Evolutionary conservation across 768 basidiomycete species (phyloP).

Genomic region (Auricularia sp.): DNA sequence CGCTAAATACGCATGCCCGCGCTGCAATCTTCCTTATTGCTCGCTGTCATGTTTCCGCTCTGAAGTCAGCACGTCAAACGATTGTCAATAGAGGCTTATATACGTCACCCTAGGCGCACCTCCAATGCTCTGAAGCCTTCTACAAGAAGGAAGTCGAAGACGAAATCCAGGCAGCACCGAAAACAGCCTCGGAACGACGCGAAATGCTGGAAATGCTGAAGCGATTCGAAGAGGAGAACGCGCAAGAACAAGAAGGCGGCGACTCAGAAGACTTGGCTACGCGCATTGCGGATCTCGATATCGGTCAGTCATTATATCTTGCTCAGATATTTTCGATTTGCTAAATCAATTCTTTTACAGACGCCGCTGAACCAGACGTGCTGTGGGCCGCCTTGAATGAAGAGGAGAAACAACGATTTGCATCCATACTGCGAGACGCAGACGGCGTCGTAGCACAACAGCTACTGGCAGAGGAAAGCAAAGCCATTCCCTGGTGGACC

Average conservation of each 20-base stretch:
- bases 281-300: conserved; percentile 47
- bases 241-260: conserved; percentile 28
- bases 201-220: conserved; percentile 64
- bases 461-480: conserved; percentile 45
- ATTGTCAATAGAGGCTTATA: neutral
- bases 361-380: conserved; percentile 42
- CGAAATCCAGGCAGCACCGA: conserved; percentile 48
- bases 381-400: conserved; percentile 54
- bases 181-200: conserved; percentile 44
- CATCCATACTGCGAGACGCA: conserved; percentile 49
- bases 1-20: conserved; percentile 72
- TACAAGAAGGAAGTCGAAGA: conserved; percentile 65
- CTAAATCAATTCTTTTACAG: conserved; percentile 23
- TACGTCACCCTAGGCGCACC: conserved; percentile 38
- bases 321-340: neutral
- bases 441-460: conserved; percentile 48
- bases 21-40: conserved; percentile 75
- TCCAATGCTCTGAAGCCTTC: conserved; percentile 71
- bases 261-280: conserved; percentile 36
- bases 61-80: conserved; percentile 32
- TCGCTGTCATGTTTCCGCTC: conserved; percentile 72
- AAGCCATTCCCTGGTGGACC: conserved; percentile 69
- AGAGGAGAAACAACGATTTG: conserved; percentile 52
- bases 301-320: conserved; percentile 36
- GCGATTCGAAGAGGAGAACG: conserved; percentile 57